Evolutionary conservation across 169 alveolate species (phyloP).

Genomic region (Plasmodium coatneyi): DNA sequence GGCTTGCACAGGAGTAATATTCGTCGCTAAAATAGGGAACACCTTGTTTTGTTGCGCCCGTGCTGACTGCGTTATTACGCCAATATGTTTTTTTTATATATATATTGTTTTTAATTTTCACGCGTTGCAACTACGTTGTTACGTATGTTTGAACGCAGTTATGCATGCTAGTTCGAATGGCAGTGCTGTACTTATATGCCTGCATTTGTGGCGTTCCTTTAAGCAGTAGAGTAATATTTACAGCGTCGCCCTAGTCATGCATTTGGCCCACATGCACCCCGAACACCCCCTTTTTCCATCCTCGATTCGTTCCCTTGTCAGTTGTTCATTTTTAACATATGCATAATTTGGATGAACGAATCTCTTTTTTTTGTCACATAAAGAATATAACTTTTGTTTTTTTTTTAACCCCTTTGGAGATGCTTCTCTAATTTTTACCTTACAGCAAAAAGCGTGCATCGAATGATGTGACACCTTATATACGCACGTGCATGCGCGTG

Average conservation of each 20-base stretch:
- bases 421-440: neutral
- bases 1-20: slow-evolving; percentile 55
- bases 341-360: neutral
- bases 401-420: neutral
- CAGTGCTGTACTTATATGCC: neutral
- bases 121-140: neutral
- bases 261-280: neutral
- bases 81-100: neutral
- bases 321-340: neutral
- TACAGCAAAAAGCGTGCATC: neutral
- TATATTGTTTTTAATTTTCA: neutral
- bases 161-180: neutral
- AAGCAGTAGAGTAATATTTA: neutral
- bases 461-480: neutral
- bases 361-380: neutral
- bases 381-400: neutral
- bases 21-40: neutral
- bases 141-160: neutral
- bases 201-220: neutral
- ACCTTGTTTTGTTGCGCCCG: neutral
- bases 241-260: neutral
- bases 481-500: neutral
- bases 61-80: neutral
- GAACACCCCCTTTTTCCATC: neutral
- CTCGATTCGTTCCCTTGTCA: neutral